Evolutionary conservation across 2,329 filamentous ascomycete species (phyloP).

Genomic region (Alternaria consortialis): DNA sequence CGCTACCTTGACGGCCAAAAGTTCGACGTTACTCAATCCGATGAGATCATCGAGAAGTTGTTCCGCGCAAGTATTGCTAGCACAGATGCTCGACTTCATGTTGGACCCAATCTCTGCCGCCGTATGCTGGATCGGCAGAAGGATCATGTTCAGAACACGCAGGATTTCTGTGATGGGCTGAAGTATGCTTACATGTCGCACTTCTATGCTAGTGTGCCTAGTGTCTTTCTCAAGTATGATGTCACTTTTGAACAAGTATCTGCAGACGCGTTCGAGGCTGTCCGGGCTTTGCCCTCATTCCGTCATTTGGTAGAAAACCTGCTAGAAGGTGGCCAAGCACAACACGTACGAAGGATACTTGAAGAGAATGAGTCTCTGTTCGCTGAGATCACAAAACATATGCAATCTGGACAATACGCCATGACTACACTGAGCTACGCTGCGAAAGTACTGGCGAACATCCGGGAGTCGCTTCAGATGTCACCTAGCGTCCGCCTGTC

Average conservation of each 20-base stretch:
- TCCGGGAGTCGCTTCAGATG: constrained; percentile 52
- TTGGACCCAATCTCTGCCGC: constrained; percentile 71
- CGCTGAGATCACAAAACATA: constrained; percentile 50
- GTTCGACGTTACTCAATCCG: constrained; percentile 79
- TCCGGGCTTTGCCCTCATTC: constrained; percentile 76
- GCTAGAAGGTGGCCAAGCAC: constrained; percentile 48
- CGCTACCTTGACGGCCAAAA: constrained; percentile 73
- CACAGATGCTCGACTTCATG: constrained; percentile 63
- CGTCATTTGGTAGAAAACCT: constrained; percentile 49
- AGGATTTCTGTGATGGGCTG: constrained; percentile 74
- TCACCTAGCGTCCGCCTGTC: constrained; percentile 51
- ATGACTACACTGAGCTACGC: constrained; percentile 53
- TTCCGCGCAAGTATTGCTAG: constrained; percentile 72
- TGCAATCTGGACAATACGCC: constrained; percentile 51
- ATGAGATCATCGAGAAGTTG: constrained; percentile 75
- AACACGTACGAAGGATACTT: constrained; percentile 64
- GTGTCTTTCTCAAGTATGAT: constrained; percentile 64
- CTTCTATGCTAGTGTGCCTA: constrained; percentile 81
- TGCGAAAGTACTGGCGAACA: constrained; percentile 42
- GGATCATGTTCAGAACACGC: constrained; percentile 79
- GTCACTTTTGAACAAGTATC: constrained; percentile 57
- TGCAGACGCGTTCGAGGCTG: constrained; percentile 70
- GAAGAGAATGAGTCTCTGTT: constrained; percentile 67
- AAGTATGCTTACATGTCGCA: constrained; percentile 88
- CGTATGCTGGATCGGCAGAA: constrained; percentile 75